These are phyloP conservation scores for Cladophialophora chaetospira DNA, from an alignment of 2,329 filamentous ascomycete species.

Conservation along the genomic window DNA sequence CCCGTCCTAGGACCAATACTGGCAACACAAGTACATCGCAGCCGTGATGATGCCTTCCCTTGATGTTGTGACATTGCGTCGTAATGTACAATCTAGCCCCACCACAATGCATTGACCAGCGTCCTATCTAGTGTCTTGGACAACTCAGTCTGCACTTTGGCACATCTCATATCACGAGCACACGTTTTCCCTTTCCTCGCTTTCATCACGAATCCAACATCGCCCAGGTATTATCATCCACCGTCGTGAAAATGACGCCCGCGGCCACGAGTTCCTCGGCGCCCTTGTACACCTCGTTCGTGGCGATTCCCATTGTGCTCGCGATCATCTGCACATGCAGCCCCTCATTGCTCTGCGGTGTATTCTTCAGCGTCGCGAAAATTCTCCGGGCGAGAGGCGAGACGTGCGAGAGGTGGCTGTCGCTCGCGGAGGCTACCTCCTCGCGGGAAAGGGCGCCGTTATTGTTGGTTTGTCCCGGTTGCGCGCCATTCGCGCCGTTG, in stretches of 20 bases:
- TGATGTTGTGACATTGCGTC: conserved; percentile 1
- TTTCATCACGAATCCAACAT: conserved; percentile 60
- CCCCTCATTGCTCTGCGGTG: conserved; percentile 76
- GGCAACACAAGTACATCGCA: too few species aligned
- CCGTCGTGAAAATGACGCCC: conserved; percentile 83
- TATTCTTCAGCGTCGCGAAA: conserved; percentile 67
- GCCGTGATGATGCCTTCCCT: too few species aligned
- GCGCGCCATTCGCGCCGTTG: conserved; percentile 43
- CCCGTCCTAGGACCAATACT: too few species aligned
- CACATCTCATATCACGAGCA: not conserved
- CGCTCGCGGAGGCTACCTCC: conserved; percentile 34
- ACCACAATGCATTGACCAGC: too few species aligned
- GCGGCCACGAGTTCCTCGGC: conserved; percentile 75
- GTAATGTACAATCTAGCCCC: not conserved
- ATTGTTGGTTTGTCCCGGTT: conserved; percentile 36
- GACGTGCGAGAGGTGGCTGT: conserved; percentile 50
- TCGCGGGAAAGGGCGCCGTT: not conserved
- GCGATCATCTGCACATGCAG: conserved; percentile 79
- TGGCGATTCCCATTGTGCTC: conserved; percentile 63
- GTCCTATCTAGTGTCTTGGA: too few species aligned
- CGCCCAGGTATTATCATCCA: conserved; percentile 91
- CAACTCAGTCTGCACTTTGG: too few species aligned
- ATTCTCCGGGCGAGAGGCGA: conserved; percentile 66
- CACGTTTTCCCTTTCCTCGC: not conserved
- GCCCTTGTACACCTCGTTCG: conserved; percentile 72